A percentile compares a stretch with the other conserved stretches of the same genome.
Evolutionary conservation across 1,139 yeast species (phyloP).

Genomic region (Meyerozyma athensensis): DNA sequence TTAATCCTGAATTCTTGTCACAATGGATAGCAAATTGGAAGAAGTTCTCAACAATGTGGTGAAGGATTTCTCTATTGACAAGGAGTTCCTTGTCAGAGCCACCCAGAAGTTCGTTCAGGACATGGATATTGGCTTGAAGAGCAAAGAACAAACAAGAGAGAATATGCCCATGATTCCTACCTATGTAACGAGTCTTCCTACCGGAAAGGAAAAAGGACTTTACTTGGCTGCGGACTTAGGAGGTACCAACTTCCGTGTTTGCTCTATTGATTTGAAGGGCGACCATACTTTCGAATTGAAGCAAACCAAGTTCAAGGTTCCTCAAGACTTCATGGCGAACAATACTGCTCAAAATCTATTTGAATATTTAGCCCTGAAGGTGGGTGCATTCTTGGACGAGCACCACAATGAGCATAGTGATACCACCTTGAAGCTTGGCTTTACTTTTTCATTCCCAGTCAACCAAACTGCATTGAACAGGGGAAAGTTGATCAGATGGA

Average conservation of each 20-base stretch:
- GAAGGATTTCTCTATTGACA: conserved; percentile 49
- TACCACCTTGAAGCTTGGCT: conserved; percentile 64
- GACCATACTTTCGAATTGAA: conserved; percentile 70
- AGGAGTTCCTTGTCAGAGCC: conserved; percentile 49
- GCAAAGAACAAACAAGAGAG: conserved; percentile 33
- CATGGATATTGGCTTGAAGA: conserved; percentile 55
- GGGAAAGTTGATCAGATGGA: conserved; percentile 88
- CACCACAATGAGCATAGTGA: conserved; percentile 51
- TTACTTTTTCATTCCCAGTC: conserved; percentile 91
- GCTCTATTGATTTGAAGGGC: conserved; percentile 76
- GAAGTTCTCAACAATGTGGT: conserved; percentile 45
- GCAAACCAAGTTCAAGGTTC: conserved; percentile 72
- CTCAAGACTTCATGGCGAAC: conserved; percentile 62
- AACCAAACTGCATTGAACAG: conserved; percentile 72
- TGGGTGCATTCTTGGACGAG: conserved; percentile 55
- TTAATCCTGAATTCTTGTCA: background rate
- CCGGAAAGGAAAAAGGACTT: conserved; percentile 75
- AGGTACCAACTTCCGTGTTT: conserved; percentile 86
- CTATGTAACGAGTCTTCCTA: conserved; percentile 73
- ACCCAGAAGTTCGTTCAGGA: conserved; percentile 62
- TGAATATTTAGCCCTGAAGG: conserved; percentile 65
- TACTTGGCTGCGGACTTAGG: conserved; percentile 82
- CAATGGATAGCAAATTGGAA: conserved; percentile 28
- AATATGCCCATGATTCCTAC: conserved; percentile 87
- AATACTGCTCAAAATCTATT: conserved; percentile 56